Conservation (phyloP, 2,329 filamentous ascomycete species). For the Coniochaeta prunicola region DNA sequence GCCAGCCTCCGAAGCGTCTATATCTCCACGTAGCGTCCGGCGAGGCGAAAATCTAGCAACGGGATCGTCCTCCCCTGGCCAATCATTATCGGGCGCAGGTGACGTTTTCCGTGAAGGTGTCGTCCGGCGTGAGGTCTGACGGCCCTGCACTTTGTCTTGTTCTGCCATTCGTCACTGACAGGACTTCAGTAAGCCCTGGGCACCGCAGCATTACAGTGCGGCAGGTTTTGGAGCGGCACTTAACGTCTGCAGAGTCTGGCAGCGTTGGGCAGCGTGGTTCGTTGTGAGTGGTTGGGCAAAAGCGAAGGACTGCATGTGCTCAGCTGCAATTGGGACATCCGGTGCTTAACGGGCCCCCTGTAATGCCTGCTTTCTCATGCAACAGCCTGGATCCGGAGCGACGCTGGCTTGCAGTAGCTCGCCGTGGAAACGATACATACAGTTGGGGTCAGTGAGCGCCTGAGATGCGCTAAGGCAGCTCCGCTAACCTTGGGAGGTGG, state of each 20-base stretch:
- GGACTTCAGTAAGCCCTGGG: slow-evolving; percentile 2
- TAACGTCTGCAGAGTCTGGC: slow-evolving; percentile 5
- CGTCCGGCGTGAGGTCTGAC: slow-evolving; percentile 16
- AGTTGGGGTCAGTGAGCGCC: neutral
- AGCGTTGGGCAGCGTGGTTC: slow-evolving; percentile 17
- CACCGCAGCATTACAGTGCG: slow-evolving; percentile 6
- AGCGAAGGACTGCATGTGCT: neutral
- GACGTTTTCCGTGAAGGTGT: slow-evolving; percentile 15
- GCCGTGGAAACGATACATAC: neutral
- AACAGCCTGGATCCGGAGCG: neutral
- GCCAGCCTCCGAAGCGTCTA: slow-evolving; percentile 12
- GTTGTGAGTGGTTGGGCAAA: slow-evolving; percentile 15
- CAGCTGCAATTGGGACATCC: slow-evolving; percentile 10
- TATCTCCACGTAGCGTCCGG: slow-evolving; percentile 17
- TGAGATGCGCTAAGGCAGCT: neutral
- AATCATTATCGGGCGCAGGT: slow-evolving; percentile 18
- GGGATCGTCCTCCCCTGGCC: slow-evolving; percentile 16
- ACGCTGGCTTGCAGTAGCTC: neutral
- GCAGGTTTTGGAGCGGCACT: neutral
- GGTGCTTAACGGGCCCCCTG: neutral
- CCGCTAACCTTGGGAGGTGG: neutral
- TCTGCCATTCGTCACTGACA: slow-evolving; percentile 23
- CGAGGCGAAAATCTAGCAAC: slow-evolving; percentile 20
- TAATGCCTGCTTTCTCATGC: neutral
- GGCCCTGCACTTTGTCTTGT: slow-evolving; percentile 17